Conservation (phyloP, 192 early-diverging fungal genomes). For the Dimargaris xerosporica region DNA sequence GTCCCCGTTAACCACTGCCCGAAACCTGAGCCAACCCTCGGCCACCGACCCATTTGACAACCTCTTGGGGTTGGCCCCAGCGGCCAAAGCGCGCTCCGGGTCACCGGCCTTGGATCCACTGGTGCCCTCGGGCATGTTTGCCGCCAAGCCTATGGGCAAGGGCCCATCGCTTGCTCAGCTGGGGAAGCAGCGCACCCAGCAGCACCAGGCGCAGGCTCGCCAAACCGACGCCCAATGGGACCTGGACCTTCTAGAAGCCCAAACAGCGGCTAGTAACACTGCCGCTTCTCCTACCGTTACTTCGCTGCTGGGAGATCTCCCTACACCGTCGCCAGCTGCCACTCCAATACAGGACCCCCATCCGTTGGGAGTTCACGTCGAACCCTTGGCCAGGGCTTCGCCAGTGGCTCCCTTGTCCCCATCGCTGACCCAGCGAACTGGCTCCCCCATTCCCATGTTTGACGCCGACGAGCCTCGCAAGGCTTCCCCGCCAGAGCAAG, state of each 20-base stretch:
- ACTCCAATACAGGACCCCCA: not conserved
- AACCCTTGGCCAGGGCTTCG: not conserved
- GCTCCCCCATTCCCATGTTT: conserved; percentile 11
- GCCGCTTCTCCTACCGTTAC: not conserved
- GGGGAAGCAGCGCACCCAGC: not conserved
- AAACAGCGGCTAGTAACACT: not conserved
- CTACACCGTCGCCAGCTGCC: no score
- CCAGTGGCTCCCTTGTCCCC: not conserved
- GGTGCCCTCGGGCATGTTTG: no score
- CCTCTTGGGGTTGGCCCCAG: not conserved
- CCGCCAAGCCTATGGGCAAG: no score
- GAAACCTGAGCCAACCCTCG: not conserved
- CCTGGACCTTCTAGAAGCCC: conserved; percentile 4
- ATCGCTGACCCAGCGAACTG: not conserved
- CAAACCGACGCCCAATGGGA: conserved; percentile 3
- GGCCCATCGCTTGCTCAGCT: not conserved
- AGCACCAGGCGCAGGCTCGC: not conserved
- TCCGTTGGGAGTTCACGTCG: not conserved
- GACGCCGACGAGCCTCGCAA: not conserved
- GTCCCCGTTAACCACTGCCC: not conserved
- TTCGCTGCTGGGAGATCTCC: no score
- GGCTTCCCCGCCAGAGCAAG: not conserved
- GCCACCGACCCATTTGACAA: conserved; percentile 8
- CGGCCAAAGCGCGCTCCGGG: not conserved
- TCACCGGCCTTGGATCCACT: no score